Evolutionary conservation across 805 yeast species (phyloP).

Genomic region (Nakazawaea ishiwadae): DNA sequence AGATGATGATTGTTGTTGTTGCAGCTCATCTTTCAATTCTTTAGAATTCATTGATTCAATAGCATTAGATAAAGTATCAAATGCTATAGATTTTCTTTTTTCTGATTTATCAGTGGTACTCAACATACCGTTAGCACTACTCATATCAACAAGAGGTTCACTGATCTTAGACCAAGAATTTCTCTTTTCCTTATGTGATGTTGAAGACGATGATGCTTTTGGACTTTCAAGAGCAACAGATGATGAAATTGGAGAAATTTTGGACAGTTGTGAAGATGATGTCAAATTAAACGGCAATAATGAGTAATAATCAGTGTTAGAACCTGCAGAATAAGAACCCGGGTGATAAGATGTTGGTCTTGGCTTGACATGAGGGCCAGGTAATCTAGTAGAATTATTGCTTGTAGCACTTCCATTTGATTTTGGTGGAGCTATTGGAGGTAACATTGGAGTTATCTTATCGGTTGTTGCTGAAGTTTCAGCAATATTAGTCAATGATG

Average conservation of each 20-base stretch:
- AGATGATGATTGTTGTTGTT: too few relatives aligned
- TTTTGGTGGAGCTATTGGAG: constrained; percentile 18
- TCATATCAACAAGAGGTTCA: constrained; percentile 28
- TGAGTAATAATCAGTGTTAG: constrained; percentile 23
- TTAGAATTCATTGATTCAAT: constrained; percentile 20
- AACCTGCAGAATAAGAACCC: constrained; percentile 33
- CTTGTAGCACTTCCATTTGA: constrained; percentile 14
- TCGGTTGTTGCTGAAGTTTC: not conserved
- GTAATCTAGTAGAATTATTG: constrained; percentile 26
- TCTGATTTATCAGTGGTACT: constrained; percentile 17
- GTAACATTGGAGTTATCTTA: constrained; percentile 16
- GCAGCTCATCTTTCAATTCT: constrained; percentile 5
- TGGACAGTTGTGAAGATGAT: not conserved
- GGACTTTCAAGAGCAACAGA: not conserved
- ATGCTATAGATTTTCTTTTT: constrained; percentile 27
- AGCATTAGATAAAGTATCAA: constrained; percentile 28
- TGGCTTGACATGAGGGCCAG: constrained; percentile 54
- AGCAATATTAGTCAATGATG: constrained; percentile 2
- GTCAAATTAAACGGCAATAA: constrained; percentile 20
- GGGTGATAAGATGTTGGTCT: constrained; percentile 88
- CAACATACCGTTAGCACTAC: constrained; percentile 26
- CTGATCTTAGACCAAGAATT: constrained; percentile 25
- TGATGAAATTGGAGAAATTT: constrained; percentile 2
- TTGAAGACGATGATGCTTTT: constrained; percentile 13
- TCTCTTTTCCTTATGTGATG: constrained; percentile 22